Conservation (phyloP, 2,329 filamentous ascomycete genomes). For the Diaporthe velutina region DNA sequence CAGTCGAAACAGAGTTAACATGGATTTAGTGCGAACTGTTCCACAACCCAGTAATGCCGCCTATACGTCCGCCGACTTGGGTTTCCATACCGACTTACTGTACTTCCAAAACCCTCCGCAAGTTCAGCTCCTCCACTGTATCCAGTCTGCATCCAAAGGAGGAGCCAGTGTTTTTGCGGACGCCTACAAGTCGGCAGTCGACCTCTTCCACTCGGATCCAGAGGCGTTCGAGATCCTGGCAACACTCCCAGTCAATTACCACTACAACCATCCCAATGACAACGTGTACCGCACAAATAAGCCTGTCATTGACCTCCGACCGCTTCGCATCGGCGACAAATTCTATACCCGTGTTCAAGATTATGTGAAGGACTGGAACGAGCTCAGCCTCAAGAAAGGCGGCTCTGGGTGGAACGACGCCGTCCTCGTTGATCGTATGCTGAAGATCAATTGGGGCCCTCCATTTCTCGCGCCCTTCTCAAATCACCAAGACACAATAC, state of each 20-base stretch:
- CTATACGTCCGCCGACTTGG: neutral
- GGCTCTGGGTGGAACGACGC: neutral
- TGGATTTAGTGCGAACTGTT: neutral
- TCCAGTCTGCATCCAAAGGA: neutral
- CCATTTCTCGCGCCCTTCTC: neutral
- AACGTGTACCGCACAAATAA: conserved; percentile 1
- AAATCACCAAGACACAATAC: neutral
- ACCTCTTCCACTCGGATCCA: neutral
- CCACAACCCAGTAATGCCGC: neutral
- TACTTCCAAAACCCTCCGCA: neutral
- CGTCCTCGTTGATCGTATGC: neutral
- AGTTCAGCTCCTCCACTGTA: neutral
- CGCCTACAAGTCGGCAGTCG: neutral
- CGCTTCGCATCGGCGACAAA: neutral
- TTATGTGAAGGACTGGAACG: neutral
- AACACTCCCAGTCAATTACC: neutral
- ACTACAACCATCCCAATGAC: neutral
- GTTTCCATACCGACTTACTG: neutral
- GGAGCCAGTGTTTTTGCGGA: neutral
- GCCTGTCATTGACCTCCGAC: neutral
- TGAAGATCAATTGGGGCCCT: conserved; percentile 5
- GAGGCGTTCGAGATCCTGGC: neutral
- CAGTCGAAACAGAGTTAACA: neutral
- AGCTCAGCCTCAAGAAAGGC: neutral
- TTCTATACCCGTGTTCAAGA: neutral